Conservation (phyloP, 192 early-diverging fungal genomes). For the Geranomyces variabilis region DNA sequence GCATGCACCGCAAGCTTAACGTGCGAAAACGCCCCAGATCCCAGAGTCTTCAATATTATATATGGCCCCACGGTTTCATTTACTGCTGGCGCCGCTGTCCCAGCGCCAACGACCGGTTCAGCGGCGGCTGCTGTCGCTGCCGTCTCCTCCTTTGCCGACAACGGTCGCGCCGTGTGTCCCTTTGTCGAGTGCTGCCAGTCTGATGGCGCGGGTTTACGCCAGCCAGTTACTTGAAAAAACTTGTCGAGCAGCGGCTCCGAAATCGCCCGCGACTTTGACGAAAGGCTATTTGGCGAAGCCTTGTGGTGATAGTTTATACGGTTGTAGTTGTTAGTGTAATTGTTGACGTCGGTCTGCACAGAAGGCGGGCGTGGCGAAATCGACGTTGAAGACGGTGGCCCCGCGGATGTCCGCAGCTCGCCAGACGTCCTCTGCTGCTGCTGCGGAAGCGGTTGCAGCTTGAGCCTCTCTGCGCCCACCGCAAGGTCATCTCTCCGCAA, state of each 20-base stretch:
- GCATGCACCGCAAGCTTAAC: slow-evolving; percentile 63
- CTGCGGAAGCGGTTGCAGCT: background rate
- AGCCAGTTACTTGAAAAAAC: background rate
- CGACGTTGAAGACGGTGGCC: too few relatives aligned
- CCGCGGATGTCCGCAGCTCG: too few relatives aligned
- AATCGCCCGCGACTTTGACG: background rate
- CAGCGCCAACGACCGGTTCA: too few relatives aligned
- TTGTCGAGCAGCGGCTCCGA: slow-evolving; percentile 9
- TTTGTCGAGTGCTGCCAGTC: slow-evolving; percentile 4
- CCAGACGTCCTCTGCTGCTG: background rate
- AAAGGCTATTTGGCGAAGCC: background rate
- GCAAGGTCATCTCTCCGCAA: background rate
- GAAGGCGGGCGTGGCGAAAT: background rate
- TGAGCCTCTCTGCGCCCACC: background rate
- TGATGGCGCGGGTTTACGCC: slow-evolving; percentile 10
- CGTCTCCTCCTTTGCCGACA: too few relatives aligned
- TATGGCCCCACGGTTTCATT: slow-evolving; percentile 33
- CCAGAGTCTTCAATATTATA: slow-evolving; percentile 44
- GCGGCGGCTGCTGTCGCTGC: too few relatives aligned
- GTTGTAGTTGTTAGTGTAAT: background rate
- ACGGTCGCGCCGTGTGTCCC: background rate
- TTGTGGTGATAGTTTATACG: background rate
- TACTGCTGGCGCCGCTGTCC: background rate
- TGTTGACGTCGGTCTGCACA: background rate
- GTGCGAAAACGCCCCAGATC: slow-evolving; percentile 60